Conservation (phyloP, 495 filamentous ascomycete species). For the Podospora appendiculata region DNA sequence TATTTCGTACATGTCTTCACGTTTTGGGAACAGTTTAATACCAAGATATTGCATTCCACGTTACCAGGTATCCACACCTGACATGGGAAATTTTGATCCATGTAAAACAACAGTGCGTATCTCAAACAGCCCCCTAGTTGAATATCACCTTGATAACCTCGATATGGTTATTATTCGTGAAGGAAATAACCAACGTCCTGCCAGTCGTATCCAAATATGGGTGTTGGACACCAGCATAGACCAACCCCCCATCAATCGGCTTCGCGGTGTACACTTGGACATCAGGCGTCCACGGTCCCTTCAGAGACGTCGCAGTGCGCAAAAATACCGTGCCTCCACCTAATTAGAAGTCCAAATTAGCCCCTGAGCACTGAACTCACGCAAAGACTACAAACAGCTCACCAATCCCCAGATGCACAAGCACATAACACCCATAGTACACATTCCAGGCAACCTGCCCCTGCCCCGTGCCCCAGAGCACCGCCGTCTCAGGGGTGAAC, state of each 20-base stretch:
- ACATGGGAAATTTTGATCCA: no score
- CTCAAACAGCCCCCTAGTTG: background rate
- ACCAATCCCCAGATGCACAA: constrained; percentile 22
- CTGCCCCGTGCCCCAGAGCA: constrained; percentile 24
- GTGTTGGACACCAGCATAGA: constrained; percentile 26
- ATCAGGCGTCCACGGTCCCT: constrained; percentile 30
- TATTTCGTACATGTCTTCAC: no score
- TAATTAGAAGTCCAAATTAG: background rate
- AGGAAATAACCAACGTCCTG: constrained; percentile 20
- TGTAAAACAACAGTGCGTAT: no score
- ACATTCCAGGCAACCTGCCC: constrained; percentile 25
- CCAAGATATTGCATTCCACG: no score
- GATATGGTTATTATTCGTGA: constrained; percentile 29
- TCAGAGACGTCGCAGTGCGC: constrained; percentile 18
- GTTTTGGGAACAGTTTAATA: no score
- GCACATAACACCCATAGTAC: constrained; percentile 21
- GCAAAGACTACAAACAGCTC: background rate
- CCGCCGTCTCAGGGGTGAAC: constrained; percentile 22
- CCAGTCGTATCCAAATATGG: constrained; percentile 25
- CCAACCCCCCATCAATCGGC: constrained; percentile 20
- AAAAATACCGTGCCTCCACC: constrained; percentile 14
- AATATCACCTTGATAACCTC: constrained; percentile 16
- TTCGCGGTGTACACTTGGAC: constrained; percentile 21
- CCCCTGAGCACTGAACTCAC: background rate
- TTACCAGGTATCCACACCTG: no score